Evolutionary conservation across 2,329 filamentous ascomycete genomes (phyloP), one percentile per base, ranked within the genome.

Genomic region (Aspergillus ochraceus): DNA sequence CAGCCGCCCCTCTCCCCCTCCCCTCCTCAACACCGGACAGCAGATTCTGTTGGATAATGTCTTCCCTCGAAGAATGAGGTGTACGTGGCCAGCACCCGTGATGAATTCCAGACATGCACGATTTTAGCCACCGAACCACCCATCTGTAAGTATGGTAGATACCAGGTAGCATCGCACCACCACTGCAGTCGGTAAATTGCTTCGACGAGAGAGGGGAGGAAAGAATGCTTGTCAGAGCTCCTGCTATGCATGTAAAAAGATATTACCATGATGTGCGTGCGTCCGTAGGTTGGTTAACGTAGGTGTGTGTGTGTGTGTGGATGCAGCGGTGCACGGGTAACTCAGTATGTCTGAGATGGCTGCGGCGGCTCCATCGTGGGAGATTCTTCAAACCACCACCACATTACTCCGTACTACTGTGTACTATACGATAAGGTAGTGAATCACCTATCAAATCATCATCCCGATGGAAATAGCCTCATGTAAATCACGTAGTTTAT

Each of bases 191-290:
- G 11, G 45, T 47, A 47, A 14, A 47, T 47, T 42, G 36, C 36
- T 42, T 42, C 17, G 39, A 20, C 20, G 52, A 30, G 24, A n/a
- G 29, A 12, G n/a, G 26, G 22, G 22, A 22, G 26, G 8, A 24
- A 32, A 24, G 47, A 56, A 56, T 56, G 54, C 22, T 42, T 45
- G 54, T 42, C 54, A 50, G 46, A 56, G 47, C 54, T 56, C 54
- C 47, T 51, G 30, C 32, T 56, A 51, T 56, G 54, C 54, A 56
- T 47, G 19, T 14, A 47, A 20, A 29, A 47, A 24, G 14, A 47
- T 47, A 24, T 24, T 47, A 47, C 9, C 19, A 22, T 24, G 19
- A 22, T 22, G 45, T 20, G 42, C 42, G 17, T 46, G 22, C 19
- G 19, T 22, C 6, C 9, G 19, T 47, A 12, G 45, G 45, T 11